Evolutionary conservation across 2,329 filamentous ascomycete genomes (phyloP), one percentile per base, ranked within the genome.

Genomic region (Sporothrix brunneoviolacea): DNA sequence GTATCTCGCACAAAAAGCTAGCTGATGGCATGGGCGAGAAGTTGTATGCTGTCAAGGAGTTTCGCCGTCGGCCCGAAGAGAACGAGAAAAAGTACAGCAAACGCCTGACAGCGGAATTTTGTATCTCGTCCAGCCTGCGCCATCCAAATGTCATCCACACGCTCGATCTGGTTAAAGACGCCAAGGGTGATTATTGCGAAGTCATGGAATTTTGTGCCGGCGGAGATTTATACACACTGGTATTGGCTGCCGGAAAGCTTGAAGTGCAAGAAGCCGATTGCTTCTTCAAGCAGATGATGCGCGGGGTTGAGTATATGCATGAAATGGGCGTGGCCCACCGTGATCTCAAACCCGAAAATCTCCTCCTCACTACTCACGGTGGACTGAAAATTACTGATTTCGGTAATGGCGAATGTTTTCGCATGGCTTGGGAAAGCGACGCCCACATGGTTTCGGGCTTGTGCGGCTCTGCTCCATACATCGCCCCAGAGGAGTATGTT

Each of bases 201-300:
- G 93, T 98, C 47, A 98, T 98, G 93, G 93, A 98, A 69, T 98
- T 93, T 65, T 98, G 93, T 65, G 91, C 91, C 33, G 93, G 93
- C 54, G 93, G 93, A 53, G 93, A 98, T 65, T 75, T 98, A 21
- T 97, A 97, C 68, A 96, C 90, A 0, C 77, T 98, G 5, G 86
- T 98, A 18, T 80, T 97, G 27, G 83, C 93, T 7, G 89, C 90
- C 33, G 88, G 88, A 53, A 95, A 95, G 68, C 82, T 98, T 18
- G 91, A 93, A 65, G 88, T 94, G 27, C 76, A 82, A 54, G 93
- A 98, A 69, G 91, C 93, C 54, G 93, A 98, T 66, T 98, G 93
- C 70, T 94, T 93, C 68, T 98, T 98, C 76, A 95, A 97, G 71
- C 93, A 98, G 69, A 83, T 97, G 69, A 97, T 98, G 91, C 88